Conservation (phyloP, 2,329 filamentous ascomycete species). For the Cucurbitaria berberidis region DNA sequence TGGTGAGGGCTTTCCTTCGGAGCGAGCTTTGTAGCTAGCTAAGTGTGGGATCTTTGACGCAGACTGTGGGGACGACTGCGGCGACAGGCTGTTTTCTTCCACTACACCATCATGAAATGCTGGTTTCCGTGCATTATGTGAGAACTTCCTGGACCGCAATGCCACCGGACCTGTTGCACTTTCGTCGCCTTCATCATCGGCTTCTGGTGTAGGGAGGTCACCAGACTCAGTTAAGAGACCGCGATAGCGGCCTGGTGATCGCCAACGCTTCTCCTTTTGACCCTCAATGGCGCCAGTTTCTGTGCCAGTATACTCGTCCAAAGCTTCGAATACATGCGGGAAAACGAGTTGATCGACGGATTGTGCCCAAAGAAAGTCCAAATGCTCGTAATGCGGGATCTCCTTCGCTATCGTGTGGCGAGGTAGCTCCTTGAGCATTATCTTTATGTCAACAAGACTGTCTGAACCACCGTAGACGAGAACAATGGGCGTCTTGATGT, state of each 20-base stretch:
- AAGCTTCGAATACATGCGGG: conserved; percentile 86
- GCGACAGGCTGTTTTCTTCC: conserved; percentile 3
- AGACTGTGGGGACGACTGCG: conserved; percentile 9
- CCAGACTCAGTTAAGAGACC: conserved; percentile 35
- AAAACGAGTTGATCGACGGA: conserved; percentile 87
- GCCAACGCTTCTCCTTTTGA: conserved; percentile 31
- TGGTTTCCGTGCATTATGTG: conserved; percentile 22
- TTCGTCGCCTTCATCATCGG: conserved; percentile 37
- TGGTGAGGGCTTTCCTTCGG: conserved; percentile 22
- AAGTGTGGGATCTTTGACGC: conserved; percentile 11
- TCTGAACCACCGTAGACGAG: conserved; percentile 93
- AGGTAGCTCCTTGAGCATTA: conserved; percentile 90
- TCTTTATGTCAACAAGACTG: conserved; percentile 88
- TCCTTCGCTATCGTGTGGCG: conserved; percentile 83
- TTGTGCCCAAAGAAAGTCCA: conserved; percentile 93
- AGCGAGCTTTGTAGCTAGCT: conserved; percentile 6
- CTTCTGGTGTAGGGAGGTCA: conserved; percentile 24
- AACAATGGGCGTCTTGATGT: conserved; percentile 95
- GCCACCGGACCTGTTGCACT: conserved; percentile 29
- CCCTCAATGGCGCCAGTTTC: conserved; percentile 3
- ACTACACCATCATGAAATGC: conserved; percentile 13
- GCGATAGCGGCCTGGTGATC: conserved; percentile 37
- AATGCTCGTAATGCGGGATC: conserved; percentile 91
- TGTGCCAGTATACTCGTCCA: conserved; percentile 67
- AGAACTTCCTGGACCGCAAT: conserved; percentile 28